These are phyloP conservation scores for Limonomyces culmigenus DNA, from an alignment of 1,284 basidiomycete genomes.

Conservation along the genomic window DNA sequence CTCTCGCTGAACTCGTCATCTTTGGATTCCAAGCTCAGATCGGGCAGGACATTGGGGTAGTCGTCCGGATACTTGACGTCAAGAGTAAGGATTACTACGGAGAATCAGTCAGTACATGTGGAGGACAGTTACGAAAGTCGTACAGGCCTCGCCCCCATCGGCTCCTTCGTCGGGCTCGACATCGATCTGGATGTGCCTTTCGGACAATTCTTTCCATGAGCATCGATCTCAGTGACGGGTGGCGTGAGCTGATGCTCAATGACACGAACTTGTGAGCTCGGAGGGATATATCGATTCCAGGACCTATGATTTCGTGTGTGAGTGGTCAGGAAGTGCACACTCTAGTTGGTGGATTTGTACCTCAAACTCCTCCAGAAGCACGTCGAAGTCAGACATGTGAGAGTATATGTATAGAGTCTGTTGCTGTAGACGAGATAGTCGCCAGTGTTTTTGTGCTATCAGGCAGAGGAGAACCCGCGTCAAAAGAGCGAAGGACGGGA, in stretches of 20 bases:
- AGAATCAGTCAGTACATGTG: conserved; percentile 9
- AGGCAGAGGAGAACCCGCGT: no score
- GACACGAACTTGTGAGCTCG: conserved; percentile 75
- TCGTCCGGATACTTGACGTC: conserved; percentile 51
- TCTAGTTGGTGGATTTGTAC: conserved; percentile 21
- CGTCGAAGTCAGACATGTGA: conserved; percentile 41
- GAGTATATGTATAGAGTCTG: no score
- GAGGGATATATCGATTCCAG: conserved; percentile 92
- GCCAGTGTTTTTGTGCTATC: no score
- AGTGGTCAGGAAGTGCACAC: neutral
- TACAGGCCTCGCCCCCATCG: conserved; percentile 44
- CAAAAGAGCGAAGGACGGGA: no score
- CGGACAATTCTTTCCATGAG: conserved; percentile 62
- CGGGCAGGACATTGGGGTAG: conserved; percentile 68
- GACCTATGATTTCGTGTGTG: conserved; percentile 34
- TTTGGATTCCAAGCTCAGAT: conserved; percentile 47
- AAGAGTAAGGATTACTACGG: conserved; percentile 62
- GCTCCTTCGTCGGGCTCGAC: conserved; percentile 75
- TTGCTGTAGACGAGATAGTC: no score
- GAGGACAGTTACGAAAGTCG: conserved; percentile 12
- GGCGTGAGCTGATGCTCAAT: conserved; percentile 9
- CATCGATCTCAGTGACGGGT: conserved; percentile 24
- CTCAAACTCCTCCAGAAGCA: conserved; percentile 76
- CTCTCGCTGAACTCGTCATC: conserved; percentile 55
- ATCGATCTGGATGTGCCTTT: conserved; percentile 69